Conservation (phyloP, 177 flowering plant species). For the Tripterygium wilfordii region DNA sequence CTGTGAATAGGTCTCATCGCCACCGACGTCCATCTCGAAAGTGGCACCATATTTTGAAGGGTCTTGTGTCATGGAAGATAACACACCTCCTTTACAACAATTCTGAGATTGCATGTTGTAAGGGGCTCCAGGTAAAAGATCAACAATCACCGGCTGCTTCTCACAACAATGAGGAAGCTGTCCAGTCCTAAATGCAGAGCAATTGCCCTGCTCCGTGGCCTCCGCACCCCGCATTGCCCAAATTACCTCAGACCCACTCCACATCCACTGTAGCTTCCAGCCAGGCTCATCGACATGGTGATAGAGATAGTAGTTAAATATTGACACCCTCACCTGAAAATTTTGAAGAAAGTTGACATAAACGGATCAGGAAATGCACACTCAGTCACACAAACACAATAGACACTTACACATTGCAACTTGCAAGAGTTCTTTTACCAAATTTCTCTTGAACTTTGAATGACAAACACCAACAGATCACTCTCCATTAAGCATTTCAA, state of each 20-base stretch:
- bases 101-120: slow-evolving; percentile 46
- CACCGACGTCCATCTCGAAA: slow-evolving; percentile 52
- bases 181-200: slow-evolving; percentile 24
- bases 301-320: slow-evolving; percentile 52
- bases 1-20: not conserved
- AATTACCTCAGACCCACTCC: slow-evolving; percentile 56
- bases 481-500: too few species aligned
- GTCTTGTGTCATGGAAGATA: slow-evolving; percentile 55
- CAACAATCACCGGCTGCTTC: slow-evolving; percentile 49
- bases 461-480: too few species aligned
- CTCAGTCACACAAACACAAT: not conserved
- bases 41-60: slow-evolving; percentile 25
- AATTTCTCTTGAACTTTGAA: too few species aligned
- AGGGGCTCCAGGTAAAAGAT: slow-evolving; percentile 54
- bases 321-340: slow-evolving; percentile 40
- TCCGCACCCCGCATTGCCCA: slow-evolving; percentile 66
- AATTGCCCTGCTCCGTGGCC: slow-evolving; percentile 62
- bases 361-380: not conserved
- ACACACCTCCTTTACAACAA: slow-evolving; percentile 75
- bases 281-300: slow-evolving; percentile 65
- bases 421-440: too few species aligned
- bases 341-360: not conserved
- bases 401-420: not conserved
- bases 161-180: slow-evolving; percentile 53
- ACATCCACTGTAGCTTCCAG: slow-evolving; percentile 59